Evolutionary conservation across 1,139 yeast genomes (phyloP), one percentile per base, ranked within the genome.

Genomic region (Zhuliangozyma parablackwelliae): DNA sequence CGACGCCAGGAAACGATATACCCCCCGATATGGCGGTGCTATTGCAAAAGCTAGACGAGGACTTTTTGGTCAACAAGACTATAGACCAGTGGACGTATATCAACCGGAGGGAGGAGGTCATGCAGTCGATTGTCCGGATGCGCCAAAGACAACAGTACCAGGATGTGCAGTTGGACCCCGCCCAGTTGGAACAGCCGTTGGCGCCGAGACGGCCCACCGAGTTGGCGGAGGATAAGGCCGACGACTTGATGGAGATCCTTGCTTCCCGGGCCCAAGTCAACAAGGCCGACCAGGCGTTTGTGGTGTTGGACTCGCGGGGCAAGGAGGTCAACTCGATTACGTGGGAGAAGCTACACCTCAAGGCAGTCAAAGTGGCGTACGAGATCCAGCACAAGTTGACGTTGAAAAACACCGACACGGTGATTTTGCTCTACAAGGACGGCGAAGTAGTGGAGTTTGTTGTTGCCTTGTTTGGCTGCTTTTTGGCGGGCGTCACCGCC

Each of bases 401-500:
- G 0, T 61, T 88, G 32, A 84, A 82, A 51, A 78, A 85, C 29
- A 88, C 85, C 47, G 97, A 89, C 53, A 74, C 95, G 21, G 95
- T 92, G 1, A 78, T 88, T 21, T 65, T 94, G 29, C 73, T 94
- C 48, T 94, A 89, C 54, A 88, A 87, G 48, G 89, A 84, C 44
- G 76, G 76, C 26, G 98, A 94, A 57, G 80, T 88, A 1, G 72
- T 85, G 12, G 97, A 92, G 48, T 90, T 90, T 55, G 78, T 86
- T 0, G 78, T 86, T 1, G 95, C 97, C 0, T 59, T 94, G 12
- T 75, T 88, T 54, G 98, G 97, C 3, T 90, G 97, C 55, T 88
- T 92, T 50, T 67, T 92, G 45, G 95, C 97, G 0, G 96, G 96
- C 1, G 86, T 88, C 29, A 90, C 94, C 1, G 97, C 97, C 0